Conservation (phyloP, 106 monocot species). For the Acorus gramineus region DNA sequence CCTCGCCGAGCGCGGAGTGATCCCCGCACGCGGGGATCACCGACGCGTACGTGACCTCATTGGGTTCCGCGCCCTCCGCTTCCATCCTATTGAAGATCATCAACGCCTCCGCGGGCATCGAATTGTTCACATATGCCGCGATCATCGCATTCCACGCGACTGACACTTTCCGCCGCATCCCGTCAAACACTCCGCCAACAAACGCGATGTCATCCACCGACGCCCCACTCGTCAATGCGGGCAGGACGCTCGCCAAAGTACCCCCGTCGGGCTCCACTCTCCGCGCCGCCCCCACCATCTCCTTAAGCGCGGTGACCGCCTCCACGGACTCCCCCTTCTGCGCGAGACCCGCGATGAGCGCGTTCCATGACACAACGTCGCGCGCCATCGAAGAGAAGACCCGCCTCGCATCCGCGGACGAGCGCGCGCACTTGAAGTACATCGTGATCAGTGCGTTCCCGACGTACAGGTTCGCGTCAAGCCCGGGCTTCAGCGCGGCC, state of each 20-base stretch:
- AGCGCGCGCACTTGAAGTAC: conserved; percentile 24
- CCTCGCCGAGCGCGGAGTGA: conserved; percentile 47
- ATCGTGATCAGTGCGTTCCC: conserved; percentile 53
- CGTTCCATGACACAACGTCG: conserved; percentile 81
- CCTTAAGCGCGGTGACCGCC: conserved; percentile 40
- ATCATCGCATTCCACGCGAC: conserved; percentile 95
- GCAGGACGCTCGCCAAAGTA: conserved; percentile 72
- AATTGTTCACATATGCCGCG: conserved; percentile 52
- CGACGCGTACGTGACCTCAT: conserved; percentile 56
- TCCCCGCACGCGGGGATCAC: conserved; percentile 72
- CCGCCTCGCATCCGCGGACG: conserved; percentile 7
- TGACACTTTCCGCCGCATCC: conserved; percentile 32
- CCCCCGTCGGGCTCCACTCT: conserved; percentile 46
- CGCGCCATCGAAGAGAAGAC: conserved; percentile 49
- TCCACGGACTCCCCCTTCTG: conserved; percentile 18
- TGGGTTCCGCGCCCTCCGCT: conserved; percentile 37
- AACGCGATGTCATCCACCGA: conserved; percentile 15
- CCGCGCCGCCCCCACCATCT: conserved; percentile 18
- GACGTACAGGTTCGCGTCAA: conserved; percentile 51
- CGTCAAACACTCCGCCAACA: conserved; percentile 48
- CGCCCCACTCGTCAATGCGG: conserved; percentile 28
- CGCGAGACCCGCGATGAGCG: conserved; percentile 58
- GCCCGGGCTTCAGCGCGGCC: conserved; percentile 31
- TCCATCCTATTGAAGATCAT: conserved; percentile 57
- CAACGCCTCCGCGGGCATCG: conserved; percentile 43